Conservation (phyloP, 1,284 basidiomycete species). For the Leccinum subrobustum region DNA sequence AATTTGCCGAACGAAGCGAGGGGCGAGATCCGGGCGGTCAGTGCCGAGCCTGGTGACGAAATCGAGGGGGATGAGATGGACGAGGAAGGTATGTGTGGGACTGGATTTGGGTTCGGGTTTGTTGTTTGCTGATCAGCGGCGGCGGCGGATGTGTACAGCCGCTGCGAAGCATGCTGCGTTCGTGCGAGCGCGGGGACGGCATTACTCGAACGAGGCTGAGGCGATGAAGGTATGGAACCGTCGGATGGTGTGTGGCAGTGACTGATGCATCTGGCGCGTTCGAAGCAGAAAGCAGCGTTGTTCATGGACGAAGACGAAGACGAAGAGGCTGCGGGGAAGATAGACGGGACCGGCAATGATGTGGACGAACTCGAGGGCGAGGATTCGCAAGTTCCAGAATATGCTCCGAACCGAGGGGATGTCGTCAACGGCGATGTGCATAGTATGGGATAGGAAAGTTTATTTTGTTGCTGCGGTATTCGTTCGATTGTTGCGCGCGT, state of each 20-base stretch:
- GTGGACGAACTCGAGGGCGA: constrained; percentile 8
- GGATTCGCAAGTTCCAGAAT: constrained; percentile 5
- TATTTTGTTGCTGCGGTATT: not conserved
- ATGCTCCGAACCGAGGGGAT: not conserved
- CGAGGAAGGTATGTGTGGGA: constrained; percentile 64
- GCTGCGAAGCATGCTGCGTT: constrained; percentile 83
- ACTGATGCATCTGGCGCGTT: not conserved
- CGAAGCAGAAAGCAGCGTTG: constrained; percentile 56
- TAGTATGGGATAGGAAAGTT: constrained; percentile 11
- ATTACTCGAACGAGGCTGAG: constrained; percentile 91
- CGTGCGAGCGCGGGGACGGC: constrained; percentile 75
- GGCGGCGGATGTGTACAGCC: constrained; percentile 42
- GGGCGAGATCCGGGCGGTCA: constrained; percentile 49
- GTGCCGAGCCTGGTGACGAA: constrained; percentile 55
- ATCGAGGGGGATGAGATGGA: constrained; percentile 83
- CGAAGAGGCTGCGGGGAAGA: constrained; percentile 41
- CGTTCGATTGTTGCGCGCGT: not conserved
- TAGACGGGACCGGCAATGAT: constrained; percentile 1
- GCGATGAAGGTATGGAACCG: constrained; percentile 76
- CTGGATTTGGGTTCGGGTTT: not conserved
- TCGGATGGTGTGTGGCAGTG: not conserved
- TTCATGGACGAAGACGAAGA: constrained; percentile 64
- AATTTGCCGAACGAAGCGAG: constrained; percentile 70
- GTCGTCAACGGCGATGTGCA: constrained; percentile 39
- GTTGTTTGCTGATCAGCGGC: constrained; percentile 11